These are phyloP conservation scores for Pleurostoma richardsiae DNA, from an alignment of 2,329 filamentous ascomycete genomes.

Conservation along the genomic window DNA sequence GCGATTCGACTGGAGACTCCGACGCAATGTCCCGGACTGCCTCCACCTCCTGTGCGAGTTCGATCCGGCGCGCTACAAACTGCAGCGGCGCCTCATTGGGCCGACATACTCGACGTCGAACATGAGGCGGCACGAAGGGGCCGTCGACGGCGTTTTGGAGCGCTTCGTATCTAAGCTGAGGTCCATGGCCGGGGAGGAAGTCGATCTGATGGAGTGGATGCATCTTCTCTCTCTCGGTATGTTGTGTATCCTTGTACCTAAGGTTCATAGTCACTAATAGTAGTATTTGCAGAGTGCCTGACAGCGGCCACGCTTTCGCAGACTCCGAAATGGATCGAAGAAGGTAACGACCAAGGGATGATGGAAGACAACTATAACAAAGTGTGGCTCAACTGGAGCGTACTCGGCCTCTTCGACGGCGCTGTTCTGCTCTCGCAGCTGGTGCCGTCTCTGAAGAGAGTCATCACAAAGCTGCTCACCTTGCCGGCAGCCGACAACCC, in stretches of 20 bases:
- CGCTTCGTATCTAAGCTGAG: slow-evolving; percentile 28
- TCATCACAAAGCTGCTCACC: no score
- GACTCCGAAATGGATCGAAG: background rate
- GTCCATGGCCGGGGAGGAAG: slow-evolving; percentile 26
- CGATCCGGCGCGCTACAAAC: slow-evolving; percentile 37
- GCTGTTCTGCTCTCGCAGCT: no score
- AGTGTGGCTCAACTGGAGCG: background rate
- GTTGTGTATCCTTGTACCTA: background rate
- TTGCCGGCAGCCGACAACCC: no score
- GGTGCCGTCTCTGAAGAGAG: no score
- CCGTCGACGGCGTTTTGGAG: slow-evolving; percentile 33
- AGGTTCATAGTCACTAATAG: no score
- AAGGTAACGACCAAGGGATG: background rate
- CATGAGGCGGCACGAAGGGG: slow-evolving; percentile 32
- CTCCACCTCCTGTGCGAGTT: slow-evolving; percentile 47
- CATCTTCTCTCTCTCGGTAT: slow-evolving; percentile 41
- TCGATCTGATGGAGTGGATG: slow-evolving; percentile 52
- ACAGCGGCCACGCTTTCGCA: background rate
- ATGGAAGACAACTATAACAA: background rate
- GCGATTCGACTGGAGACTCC: background rate
- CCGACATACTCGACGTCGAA: slow-evolving; percentile 39
- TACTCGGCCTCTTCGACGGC: background rate
- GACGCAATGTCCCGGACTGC: slow-evolving; percentile 26
- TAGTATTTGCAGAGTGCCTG: background rate
- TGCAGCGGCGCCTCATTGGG: slow-evolving; percentile 44